Evolutionary conservation across 257 asterid genomes (phyloP).

Genomic region (Rhazya stricta): DNA sequence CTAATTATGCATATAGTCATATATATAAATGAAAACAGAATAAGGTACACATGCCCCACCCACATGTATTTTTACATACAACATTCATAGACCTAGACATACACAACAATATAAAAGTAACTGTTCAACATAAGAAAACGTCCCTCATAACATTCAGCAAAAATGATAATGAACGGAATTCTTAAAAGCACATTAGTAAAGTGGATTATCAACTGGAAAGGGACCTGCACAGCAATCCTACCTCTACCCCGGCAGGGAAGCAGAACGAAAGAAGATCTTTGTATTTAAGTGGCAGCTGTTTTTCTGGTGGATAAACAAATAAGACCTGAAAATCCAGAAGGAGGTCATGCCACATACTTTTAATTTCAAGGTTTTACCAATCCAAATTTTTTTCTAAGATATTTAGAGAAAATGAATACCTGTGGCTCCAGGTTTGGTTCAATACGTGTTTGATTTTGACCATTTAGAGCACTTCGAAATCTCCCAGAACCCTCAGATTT

Average conservation of each 20-base stretch:
- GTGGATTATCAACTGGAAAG: not conserved
- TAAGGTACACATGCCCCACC: not conserved
- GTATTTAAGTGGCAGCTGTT: slow-evolving; percentile 86
- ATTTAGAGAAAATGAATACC: slow-evolving; percentile 36
- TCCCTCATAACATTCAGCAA: not conserved
- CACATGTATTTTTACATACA: not conserved
- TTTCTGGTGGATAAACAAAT: slow-evolving; percentile 97
- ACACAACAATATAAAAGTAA: not conserved
- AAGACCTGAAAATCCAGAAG: slow-evolving; percentile 64
- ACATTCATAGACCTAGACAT: not conserved
- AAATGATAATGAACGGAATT: not conserved
- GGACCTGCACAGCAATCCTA: slow-evolving; percentile 25
- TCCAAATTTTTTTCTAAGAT: not conserved
- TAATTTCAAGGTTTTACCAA: not conserved
- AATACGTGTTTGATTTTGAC: slow-evolving; percentile 75
- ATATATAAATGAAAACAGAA: not conserved
- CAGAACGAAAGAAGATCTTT: slow-evolving; percentile 97
- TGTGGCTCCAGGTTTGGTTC: slow-evolving; percentile 98
- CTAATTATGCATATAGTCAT: not conserved
- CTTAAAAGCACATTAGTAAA: not conserved
- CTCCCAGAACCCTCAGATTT: slow-evolving; percentile 81
- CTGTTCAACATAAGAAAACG: not conserved
- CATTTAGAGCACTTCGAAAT: slow-evolving; percentile 66
- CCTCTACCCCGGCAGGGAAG: slow-evolving; percentile 98
- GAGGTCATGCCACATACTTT: slow-evolving; percentile 18